Evolutionary conservation across 495 filamentous ascomycete genomes (phyloP), one percentile per base, ranked within the genome.

Genomic region (Amphirosellinia nigrospora): DNA sequence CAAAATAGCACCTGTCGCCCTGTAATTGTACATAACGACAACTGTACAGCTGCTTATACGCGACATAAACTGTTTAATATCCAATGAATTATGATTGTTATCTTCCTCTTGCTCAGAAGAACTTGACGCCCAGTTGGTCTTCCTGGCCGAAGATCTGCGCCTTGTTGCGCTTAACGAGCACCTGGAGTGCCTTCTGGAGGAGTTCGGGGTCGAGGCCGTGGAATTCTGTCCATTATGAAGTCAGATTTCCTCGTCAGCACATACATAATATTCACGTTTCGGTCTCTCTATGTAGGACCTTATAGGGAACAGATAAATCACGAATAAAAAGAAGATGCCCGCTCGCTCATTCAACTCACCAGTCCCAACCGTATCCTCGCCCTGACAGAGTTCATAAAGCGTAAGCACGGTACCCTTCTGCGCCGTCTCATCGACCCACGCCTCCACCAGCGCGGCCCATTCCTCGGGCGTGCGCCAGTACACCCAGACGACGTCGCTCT

Each of bases 91-190:
- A 64, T 50, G 58, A 63, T 34, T 36, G 28, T 34, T 50, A 32
- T 50, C 13, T 30, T 52, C 38, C 11, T 23, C 59, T 58, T n/a
- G 21, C 53, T 83, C 75, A 98, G 78, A 98, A 98, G 83, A 99
- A 98, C 82, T 99, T 99, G 69, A 98, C 93, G 64, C 96, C 96
- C 75, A 89, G 88, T 68, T 91, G 89, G 72, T 95, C 95, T 71
- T 94, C 94, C 53, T 85, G 81, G 23, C 95, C 95, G 84, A 99
- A 98, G 15, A 98, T 88, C 81, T 98, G 94, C 28, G 96, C 94
- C 80, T 92, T 96, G 70, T 94, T 94, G 43, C 91, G 84, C 84
- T 94, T 97, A 30, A 97, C 93, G 30, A 97, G 82, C 64, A 93
- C 84, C 68, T 85, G 84, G 21, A 99, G 81, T n/a, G 92, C 87